Conservation (phyloP, 1,284 basidiomycete genomes). For the Neolentinus lepideus region DNA sequence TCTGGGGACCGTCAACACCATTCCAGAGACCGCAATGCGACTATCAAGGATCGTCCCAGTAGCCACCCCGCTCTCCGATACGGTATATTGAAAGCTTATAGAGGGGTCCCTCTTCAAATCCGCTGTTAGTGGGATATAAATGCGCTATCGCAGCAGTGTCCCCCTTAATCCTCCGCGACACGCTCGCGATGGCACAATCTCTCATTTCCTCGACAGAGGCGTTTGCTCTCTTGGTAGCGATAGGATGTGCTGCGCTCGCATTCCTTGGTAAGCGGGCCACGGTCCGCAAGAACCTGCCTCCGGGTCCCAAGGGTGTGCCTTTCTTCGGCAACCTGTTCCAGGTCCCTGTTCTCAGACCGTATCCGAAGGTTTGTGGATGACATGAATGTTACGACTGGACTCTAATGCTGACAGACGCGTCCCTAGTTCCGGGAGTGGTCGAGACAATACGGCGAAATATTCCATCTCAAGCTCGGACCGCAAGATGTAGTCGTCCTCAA, state of each 20-base stretch:
- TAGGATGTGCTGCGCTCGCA: not conserved
- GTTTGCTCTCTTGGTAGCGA: not conserved
- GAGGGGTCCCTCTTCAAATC: not conserved
- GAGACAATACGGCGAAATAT: slow-evolving; percentile 20
- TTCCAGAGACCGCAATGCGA: no score
- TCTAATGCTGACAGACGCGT: not conserved
- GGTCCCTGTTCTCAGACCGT: slow-evolving; percentile 3
- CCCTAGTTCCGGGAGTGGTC: slow-evolving; percentile 21
- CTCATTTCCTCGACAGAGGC: not conserved
- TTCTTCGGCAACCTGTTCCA: slow-evolving; percentile 10
- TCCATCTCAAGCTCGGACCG: slow-evolving; percentile 18
- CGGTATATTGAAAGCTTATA: not conserved
- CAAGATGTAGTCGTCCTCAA: slow-evolving; percentile 25
- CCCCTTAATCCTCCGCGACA: not conserved
- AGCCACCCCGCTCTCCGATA: not conserved
- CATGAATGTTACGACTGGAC: not conserved
- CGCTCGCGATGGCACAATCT: not conserved
- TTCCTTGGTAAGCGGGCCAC: not conserved
- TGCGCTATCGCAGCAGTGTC: not conserved
- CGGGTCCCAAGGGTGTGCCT: slow-evolving; percentile 10
- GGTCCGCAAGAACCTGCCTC: slow-evolving; percentile 6
- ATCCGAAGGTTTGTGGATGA: slow-evolving; percentile 1
- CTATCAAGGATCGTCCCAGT: not conserved
- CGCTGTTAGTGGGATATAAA: not conserved
- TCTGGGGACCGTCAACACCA: no score